Percentiles rank a stretch among this genome's conserved stretches.
Evolutionary conservation across 2,329 filamentous ascomycete species (phyloP).

Genomic region (Arthrobotrys musiformis): DNA sequence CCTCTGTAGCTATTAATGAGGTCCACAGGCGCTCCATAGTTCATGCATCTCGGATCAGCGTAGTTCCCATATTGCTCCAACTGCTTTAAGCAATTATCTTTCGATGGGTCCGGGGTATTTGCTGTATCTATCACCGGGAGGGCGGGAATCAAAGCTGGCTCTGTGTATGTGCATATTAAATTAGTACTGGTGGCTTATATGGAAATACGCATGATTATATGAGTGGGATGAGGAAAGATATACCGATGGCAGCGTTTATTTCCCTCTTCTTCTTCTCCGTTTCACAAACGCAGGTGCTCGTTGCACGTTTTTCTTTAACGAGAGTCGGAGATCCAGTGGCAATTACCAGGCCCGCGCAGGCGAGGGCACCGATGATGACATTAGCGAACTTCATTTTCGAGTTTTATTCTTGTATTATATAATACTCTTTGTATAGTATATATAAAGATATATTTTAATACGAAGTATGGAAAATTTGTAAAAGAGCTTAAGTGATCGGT

Average conservation of each 20-base stretch:
- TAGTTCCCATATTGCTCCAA: constrained; percentile 20
- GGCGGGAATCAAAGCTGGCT: not conserved
- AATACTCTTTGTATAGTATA: no score
- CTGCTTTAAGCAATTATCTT: constrained; percentile 11
- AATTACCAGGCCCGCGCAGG: not conserved
- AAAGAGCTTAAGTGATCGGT: no score
- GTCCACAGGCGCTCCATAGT: constrained; percentile 18
- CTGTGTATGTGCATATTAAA: not conserved
- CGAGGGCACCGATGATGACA: not conserved
- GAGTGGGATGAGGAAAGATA: not conserved
- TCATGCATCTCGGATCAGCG: not conserved
- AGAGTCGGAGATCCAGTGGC: not conserved
- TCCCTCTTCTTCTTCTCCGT: not conserved
- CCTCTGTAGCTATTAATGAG: constrained; percentile 24
- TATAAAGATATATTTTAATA: no score
- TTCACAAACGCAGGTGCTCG: not conserved
- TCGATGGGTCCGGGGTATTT: not conserved
- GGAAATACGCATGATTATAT: no score
- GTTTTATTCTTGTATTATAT: no score
- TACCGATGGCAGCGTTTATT: not conserved
- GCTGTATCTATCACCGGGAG: not conserved
- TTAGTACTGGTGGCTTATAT: not conserved
- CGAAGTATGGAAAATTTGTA: no score
- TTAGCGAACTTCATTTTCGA: not conserved
- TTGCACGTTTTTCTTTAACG: not conserved